Evolutionary conservation across 805 yeast genomes (phyloP).

Genomic region (Lipomyces yamadae): DNA sequence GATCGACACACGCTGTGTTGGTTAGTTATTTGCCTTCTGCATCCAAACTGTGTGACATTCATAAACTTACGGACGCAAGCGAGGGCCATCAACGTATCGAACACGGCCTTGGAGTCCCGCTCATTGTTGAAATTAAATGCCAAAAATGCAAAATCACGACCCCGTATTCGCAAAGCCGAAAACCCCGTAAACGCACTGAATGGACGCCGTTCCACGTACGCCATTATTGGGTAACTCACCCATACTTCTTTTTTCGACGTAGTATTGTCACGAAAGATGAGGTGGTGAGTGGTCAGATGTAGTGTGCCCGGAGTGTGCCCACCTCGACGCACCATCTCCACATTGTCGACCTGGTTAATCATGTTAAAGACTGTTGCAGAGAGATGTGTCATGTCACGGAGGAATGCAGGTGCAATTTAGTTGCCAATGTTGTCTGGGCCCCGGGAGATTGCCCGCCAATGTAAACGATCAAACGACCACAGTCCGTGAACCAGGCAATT

Average conservation of each 20-base stretch:
- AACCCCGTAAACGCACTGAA: slow-evolving; percentile 38
- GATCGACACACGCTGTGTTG: slow-evolving; percentile 49
- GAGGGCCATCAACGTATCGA: slow-evolving; percentile 68
- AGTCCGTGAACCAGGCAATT: neutral
- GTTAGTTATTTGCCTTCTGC: neutral
- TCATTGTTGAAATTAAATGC: slow-evolving; percentile 74
- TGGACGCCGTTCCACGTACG: slow-evolving; percentile 55
- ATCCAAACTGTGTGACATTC: neutral
- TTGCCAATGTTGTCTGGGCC: neutral
- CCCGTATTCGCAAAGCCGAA: slow-evolving; percentile 69
- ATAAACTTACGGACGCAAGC: slow-evolving; percentile 53
- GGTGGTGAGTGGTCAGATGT: slow-evolving; percentile 75
- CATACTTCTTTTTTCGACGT: slow-evolving; percentile 67
- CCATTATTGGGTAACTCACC: slow-evolving; percentile 81
- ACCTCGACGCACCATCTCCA: slow-evolving; percentile 64
- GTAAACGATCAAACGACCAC: neutral
- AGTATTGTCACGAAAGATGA: slow-evolving; percentile 56
- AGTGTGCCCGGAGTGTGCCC: slow-evolving; percentile 59
- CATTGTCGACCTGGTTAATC: slow-evolving; percentile 51
- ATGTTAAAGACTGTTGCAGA: slow-evolving; percentile 30
- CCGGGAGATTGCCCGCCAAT: neutral
- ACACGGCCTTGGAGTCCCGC: slow-evolving; percentile 68
- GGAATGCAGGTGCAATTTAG: neutral
- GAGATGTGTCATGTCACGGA: neutral
- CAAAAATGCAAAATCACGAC: slow-evolving; percentile 83